A percentile compares a stretch with the other conserved stretches of the same genome.
These are phyloP conservation scores for Citrus reticulata DNA, from an alignment of 345 rosid genomes.

Conservation along the genomic window DNA sequence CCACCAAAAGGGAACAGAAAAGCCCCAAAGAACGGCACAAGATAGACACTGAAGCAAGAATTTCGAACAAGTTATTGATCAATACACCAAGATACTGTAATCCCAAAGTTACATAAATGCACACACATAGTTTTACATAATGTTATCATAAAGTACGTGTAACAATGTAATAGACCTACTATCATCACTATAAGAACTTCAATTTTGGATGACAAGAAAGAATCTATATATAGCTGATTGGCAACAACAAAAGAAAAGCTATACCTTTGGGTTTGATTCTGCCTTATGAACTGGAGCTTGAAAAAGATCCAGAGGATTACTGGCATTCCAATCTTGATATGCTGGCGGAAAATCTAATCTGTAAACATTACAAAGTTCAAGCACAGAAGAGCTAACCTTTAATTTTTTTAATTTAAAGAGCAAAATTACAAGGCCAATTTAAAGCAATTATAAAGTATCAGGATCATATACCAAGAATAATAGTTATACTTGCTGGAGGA, in stretches of 20 bases:
- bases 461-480: background rate
- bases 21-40: background rate
- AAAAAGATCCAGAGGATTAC: slow-evolving; percentile 79
- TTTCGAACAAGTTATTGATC: background rate
- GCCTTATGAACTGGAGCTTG: slow-evolving; percentile 57
- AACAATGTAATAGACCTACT: background rate
- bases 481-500: background rate
- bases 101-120: background rate
- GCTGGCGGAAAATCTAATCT: slow-evolving; percentile 72
- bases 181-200: background rate
- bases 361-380: background rate
- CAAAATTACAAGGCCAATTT: background rate
- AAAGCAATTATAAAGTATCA: background rate
- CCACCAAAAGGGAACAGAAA: background rate
- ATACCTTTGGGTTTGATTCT: slow-evolving; percentile 89
- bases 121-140: background rate
- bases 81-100: background rate
- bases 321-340: slow-evolving; percentile 67
- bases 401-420: too few species aligned
- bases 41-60: background rate
- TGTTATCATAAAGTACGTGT: background rate
- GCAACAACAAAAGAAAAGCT: background rate
- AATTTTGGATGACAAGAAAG: background rate
- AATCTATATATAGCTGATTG: background rate
- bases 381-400: too few species aligned